Conservation (phyloP, 345 rosid genomes). For the Citrus sp. region DNA sequence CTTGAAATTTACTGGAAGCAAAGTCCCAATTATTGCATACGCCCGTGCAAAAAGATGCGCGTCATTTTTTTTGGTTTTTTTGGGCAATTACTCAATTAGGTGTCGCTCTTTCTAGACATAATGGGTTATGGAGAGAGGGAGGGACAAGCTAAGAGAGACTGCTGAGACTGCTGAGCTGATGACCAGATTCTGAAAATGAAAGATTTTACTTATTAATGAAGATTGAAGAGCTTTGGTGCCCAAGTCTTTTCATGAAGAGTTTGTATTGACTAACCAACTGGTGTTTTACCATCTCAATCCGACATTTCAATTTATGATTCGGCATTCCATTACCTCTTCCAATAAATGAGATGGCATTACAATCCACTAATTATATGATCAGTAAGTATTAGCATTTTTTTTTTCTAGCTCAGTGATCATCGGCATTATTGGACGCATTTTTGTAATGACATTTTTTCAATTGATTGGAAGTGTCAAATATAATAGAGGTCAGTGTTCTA, state of each 20-base stretch:
- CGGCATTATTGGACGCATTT: background rate
- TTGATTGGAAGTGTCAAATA: background rate
- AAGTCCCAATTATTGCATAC: no score
- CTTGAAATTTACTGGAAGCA: no score
- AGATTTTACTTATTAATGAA: background rate
- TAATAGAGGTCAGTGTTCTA: background rate
- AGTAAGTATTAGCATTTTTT: no score
- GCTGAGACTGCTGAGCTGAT: background rate
- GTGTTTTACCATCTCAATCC: background rate
- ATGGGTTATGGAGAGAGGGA: no score
- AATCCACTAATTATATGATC: background rate
- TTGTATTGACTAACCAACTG: slow-evolving; percentile 30
- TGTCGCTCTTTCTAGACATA: no score
- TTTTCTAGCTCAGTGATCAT: background rate
- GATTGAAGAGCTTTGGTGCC: background rate
- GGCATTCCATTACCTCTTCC: slow-evolving; percentile 10
- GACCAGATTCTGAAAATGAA: slow-evolving; percentile 26
- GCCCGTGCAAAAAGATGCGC: no score
- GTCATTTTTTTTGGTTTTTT: no score
- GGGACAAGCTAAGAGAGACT: no score
- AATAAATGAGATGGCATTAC: background rate
- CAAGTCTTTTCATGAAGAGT: slow-evolving; percentile 24
- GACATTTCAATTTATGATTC: background rate
- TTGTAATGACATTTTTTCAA: background rate
- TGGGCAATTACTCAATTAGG: background rate